These are phyloP conservation scores for Inga oerstediana DNA, from an alignment of 306 rosid genomes.

Conservation along the genomic window DNA sequence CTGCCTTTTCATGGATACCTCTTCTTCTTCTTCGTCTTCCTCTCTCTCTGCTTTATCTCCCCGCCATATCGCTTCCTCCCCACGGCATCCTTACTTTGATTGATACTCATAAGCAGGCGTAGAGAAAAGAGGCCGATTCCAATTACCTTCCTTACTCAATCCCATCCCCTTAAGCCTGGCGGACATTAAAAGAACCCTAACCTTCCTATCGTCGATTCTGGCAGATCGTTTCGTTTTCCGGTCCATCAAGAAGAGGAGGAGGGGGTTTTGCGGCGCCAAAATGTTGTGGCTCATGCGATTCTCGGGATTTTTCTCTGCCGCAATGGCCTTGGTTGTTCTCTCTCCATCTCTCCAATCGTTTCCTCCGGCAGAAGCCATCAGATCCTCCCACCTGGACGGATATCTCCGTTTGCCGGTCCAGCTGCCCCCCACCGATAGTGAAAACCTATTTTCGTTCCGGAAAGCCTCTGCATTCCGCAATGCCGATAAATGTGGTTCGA, in stretches of 20 bases:
- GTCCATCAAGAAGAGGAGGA: constrained; percentile 40
- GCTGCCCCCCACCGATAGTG: neutral
- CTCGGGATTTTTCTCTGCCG: constrained; percentile 64
- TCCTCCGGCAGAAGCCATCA: constrained; percentile 78
- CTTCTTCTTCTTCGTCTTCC: constrained; percentile 9
- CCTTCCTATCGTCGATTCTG: constrained; percentile 35
- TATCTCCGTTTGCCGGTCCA: constrained; percentile 38
- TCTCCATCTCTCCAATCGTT: constrained; percentile 76
- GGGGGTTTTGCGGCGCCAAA: constrained; percentile 22
- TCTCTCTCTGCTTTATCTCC: neutral
- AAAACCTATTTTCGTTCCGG: constrained; percentile 50
- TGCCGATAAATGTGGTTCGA: constrained; percentile 54
- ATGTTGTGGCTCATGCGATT: constrained; percentile 65
- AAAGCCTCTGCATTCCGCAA: constrained; percentile 55
- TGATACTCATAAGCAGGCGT: constrained; percentile 19
- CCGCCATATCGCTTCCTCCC: constrained; percentile 42
- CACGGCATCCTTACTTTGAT: constrained; percentile 47
- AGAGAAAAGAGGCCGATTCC: constrained; percentile 29
- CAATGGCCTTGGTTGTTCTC: constrained; percentile 59
- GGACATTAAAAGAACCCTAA: constrained; percentile 50
- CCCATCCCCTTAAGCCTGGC: constrained; percentile 36
- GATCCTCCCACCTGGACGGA: constrained; percentile 50
- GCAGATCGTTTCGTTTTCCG: constrained; percentile 38
- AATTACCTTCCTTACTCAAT: neutral
- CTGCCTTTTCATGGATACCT: constrained; percentile 42